Base-by-base conservation (phyloP, 2,329 filamentous ascomycete genomes). In the Epichloe amarillans region DNA sequence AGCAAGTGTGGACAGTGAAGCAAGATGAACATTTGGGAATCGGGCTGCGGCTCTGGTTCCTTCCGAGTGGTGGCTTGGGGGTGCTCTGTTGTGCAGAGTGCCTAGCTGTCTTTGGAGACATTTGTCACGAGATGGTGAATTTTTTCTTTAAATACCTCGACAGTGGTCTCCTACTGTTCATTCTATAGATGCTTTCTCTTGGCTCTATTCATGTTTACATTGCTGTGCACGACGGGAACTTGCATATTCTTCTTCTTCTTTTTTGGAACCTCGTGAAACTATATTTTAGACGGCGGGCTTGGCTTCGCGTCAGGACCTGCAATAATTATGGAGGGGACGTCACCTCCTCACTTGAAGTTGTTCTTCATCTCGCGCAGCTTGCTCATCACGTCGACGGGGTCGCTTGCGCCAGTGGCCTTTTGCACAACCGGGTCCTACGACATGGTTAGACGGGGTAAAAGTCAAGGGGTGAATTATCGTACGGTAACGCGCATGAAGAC, bases 361-460 rank as follows among this genome's bases (percentile, higher is more conserved):
- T 94, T 90, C 81, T 97, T 98, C 84, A 95, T 83, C 68, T 94
- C 87, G 50, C 93, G 77, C 61, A 97, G 71, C 60, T 83, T 83
- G 35, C 76, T 77, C 86, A 98, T 95, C 15, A 96, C 89, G 47
- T 86, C 81, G 2, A 91, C 74, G 0, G 89, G 84, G 40, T 90
- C 79, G 0, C 79, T 88, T 70, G 88, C 82, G 41, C 88, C 88
- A 0, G 88, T 93, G 11, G 78, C 83, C 69, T 88, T 86, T 63
- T 94, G 88, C 50, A 98, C 83, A 54, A 79, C 79, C 0, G 88
- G 86, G 60, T 96, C 90, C 79, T 89, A 15, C 36, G 15, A 52
- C 8, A 19, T 4, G 4, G 41, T 52, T 39, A 57, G 52, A 44
- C 15, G 15, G 14, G 14, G 38, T 17, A 5, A 12, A 21, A 21